Conservation (phyloP, 2,329 filamentous ascomycete species). For the Fusarium ambrosium region DNA sequence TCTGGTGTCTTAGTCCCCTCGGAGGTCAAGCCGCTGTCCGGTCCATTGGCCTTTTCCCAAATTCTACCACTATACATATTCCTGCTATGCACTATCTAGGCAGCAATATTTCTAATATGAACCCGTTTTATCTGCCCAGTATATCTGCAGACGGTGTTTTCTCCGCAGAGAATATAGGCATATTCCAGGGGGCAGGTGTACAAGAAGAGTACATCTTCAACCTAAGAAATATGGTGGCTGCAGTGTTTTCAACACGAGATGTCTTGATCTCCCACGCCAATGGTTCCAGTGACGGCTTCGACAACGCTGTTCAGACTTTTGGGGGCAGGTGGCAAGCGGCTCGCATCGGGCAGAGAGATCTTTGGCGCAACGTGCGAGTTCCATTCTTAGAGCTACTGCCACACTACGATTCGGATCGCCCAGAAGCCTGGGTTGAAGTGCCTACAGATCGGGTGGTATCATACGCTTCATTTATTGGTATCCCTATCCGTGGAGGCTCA, state of each 20-base stretch:
- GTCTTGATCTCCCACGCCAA: background rate
- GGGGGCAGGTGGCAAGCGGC: background rate
- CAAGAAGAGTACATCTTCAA: background rate
- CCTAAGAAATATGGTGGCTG: background rate
- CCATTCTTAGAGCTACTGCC: constrained; percentile 6
- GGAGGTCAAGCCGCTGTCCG: constrained; percentile 11
- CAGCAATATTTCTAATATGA: rapidly evolving
- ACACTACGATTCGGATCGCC: background rate
- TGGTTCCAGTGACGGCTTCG: background rate
- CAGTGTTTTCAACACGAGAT: background rate
- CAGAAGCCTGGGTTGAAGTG: background rate
- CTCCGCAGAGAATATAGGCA: no score
- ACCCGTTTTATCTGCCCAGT: no score
- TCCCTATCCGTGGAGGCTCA: background rate
- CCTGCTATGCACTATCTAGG: background rate
- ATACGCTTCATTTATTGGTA: constrained; percentile 4
- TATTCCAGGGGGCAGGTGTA: background rate
- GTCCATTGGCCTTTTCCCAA: background rate
- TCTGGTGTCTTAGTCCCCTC: constrained; percentile 2
- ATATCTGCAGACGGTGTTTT: no score
- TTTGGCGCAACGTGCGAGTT: background rate
- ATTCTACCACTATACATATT: background rate
- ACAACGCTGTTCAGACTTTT: rapidly evolving
- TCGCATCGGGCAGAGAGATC: background rate
- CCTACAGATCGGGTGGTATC: background rate